phyloP scores from a whole-genome alignment of 495 filamentous ascomycete genomes.

The Podospora comata region DNA sequence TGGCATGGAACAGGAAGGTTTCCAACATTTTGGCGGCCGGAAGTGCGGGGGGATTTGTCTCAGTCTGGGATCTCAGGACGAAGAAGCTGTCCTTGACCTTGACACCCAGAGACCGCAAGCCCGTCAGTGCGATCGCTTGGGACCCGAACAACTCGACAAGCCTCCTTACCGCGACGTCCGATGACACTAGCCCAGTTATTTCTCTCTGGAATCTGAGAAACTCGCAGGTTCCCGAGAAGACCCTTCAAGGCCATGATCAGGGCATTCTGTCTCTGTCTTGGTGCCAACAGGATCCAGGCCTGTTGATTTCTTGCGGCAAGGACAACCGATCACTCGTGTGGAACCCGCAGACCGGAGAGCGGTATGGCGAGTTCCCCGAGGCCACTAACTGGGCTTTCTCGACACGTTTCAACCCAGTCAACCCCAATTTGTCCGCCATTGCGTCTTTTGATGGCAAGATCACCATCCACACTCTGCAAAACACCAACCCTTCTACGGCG shows the following conservation, averaged over 20 bases:
- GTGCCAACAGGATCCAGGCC: slow-evolving; percentile 87
- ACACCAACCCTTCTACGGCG: slow-evolving; percentile 67
- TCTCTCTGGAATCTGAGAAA: slow-evolving; percentile 94
- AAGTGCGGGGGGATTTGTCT: slow-evolving; percentile 90
- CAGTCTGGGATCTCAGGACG: slow-evolving; percentile 96
- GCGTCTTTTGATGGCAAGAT: slow-evolving; percentile 97
- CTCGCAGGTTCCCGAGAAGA: slow-evolving; percentile 89
- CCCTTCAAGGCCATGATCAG: slow-evolving; percentile 81
- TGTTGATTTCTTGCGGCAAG: slow-evolving; percentile 92
- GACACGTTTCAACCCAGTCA: slow-evolving; percentile 89
- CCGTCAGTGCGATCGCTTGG: slow-evolving; percentile 95
- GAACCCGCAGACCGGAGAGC: slow-evolving; percentile 87
- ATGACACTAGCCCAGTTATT: slow-evolving; percentile 85
- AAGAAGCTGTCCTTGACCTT: slow-evolving; percentile 95
- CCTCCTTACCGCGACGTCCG: slow-evolving; percentile 86
- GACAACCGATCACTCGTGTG: slow-evolving; percentile 94
- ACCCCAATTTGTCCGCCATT: slow-evolving; percentile 86
- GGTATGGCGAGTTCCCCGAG: slow-evolving; percentile 88
- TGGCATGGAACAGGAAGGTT: slow-evolving; percentile 99
- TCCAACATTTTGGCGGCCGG: slow-evolving; percentile 94
- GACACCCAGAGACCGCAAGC: slow-evolving; percentile 83
- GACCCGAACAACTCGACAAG: slow-evolving; percentile 92
- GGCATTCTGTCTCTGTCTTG: slow-evolving; percentile 93
- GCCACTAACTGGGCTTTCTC: slow-evolving; percentile 99
- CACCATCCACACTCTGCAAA: slow-evolving; percentile 86